Evolutionary conservation across 768 basidiomycete species (phyloP).

Genomic region (Amanita brunnescens): DNA sequence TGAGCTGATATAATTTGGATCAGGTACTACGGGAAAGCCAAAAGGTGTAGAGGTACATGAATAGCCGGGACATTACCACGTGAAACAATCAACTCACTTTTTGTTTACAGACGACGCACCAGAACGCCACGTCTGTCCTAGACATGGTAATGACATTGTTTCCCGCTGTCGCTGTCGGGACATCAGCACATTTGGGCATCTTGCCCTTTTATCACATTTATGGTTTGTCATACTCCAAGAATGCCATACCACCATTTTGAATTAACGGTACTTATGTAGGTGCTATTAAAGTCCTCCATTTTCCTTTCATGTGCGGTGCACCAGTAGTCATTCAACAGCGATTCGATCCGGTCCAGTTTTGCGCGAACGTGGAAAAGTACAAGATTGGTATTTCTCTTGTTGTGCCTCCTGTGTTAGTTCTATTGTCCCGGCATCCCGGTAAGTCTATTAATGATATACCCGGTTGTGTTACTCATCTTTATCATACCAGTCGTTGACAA

Average conservation of each 20-base stretch:
- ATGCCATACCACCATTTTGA: background rate
- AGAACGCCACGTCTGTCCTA: constrained; percentile 56
- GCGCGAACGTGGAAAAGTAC: constrained; percentile 57
- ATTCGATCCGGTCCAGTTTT: constrained; percentile 67
- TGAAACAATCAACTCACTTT: background rate
- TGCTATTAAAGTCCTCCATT: constrained; percentile 52
- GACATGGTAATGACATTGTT: constrained; percentile 40
- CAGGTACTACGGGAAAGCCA: constrained; percentile 71
- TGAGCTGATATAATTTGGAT: constrained; percentile 11
- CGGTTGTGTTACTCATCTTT: background rate
- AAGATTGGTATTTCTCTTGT: constrained; percentile 48
- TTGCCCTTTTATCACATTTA: constrained; percentile 52
- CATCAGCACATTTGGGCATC: constrained; percentile 52
- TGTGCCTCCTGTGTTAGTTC: constrained; percentile 81
- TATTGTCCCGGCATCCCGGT: constrained; percentile 63
- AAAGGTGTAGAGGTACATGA: constrained; percentile 51
- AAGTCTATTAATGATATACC: background rate
- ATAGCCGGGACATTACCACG: background rate
- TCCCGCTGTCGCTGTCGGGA: constrained; percentile 25
- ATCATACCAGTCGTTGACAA: constrained; percentile 42
- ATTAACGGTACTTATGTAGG: constrained; percentile 24
- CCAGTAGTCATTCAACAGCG: constrained; percentile 52
- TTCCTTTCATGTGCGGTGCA: constrained; percentile 41
- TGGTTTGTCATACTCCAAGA: constrained; percentile 16
- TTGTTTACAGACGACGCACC: constrained; percentile 46